These are phyloP conservation scores for Citrus mangshanensis DNA, from an alignment of 345 rosid genomes.

Conservation along the genomic window DNA sequence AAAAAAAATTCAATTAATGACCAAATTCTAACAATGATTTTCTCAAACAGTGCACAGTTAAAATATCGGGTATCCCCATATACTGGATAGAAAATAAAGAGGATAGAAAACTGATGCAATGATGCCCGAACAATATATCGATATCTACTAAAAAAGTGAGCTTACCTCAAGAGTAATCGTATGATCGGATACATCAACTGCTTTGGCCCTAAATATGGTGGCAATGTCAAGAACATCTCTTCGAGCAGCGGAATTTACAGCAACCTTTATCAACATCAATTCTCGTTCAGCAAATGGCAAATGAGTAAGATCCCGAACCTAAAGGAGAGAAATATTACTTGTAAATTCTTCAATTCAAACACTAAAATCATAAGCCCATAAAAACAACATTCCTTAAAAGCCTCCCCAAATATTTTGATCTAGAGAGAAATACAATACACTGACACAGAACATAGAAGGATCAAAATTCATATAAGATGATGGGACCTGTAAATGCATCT, in stretches of 20 bases:
- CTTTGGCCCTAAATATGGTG: slow-evolving; percentile 57
- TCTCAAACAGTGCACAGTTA: neutral
- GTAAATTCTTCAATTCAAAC: neutral
- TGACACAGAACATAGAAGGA: neutral
- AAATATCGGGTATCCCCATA: neutral
- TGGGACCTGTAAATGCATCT: neutral
- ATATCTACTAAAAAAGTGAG: neutral
- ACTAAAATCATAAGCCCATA: neutral
- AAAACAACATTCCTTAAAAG: neutral
- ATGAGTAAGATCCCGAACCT: slow-evolving; percentile 61
- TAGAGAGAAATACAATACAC: neutral
- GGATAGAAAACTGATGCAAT: neutral
- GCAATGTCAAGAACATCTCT: slow-evolving; percentile 76
- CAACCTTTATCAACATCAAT: slow-evolving; percentile 66
- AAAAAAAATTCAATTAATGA: neutral
- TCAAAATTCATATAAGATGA: neutral
- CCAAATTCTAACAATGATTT: neutral
- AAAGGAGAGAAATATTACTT: neutral
- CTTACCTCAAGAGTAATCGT: slow-evolving; percentile 70
- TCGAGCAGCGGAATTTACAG: slow-evolving; percentile 56
- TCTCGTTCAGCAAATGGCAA: slow-evolving; percentile 73
- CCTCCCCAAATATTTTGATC: neutral
- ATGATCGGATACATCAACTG: slow-evolving; percentile 71
- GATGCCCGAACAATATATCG: neutral
- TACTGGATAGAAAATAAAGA: neutral